phyloP scores from a whole-genome alignment of 148 eudicot species.

The Diospyros kaki region DNA sequence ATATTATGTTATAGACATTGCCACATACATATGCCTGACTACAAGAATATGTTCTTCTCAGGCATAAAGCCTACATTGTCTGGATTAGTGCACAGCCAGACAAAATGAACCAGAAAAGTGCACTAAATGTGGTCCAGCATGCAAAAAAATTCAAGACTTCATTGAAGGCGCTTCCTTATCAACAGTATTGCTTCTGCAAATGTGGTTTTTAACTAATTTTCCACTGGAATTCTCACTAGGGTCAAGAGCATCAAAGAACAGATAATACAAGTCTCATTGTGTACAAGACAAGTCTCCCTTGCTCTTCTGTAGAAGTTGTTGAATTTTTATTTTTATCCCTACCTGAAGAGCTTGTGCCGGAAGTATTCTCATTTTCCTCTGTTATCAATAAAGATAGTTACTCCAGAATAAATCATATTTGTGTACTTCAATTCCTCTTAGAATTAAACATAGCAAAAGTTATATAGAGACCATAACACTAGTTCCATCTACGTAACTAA shows the following conservation, averaged over 20 bases:
- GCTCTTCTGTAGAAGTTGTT: neutral
- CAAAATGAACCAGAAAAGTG: neutral
- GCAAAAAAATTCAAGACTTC: neutral
- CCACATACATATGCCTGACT: too few species aligned
- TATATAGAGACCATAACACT: neutral
- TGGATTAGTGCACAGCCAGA: neutral
- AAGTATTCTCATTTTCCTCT: too few species aligned
- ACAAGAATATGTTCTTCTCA: too few species aligned
- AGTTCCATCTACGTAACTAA: neutral
- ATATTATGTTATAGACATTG: too few species aligned
- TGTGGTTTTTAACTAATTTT: neutral
- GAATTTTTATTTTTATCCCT: neutral
- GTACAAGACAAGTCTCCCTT: neutral
- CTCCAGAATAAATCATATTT: neutral
- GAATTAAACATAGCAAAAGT: slow-evolving; percentile 2
- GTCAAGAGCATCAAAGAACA: neutral
- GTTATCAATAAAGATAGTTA: neutral
- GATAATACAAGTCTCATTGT: neutral
- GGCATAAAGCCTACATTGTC: too few species aligned
- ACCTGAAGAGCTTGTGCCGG: neutral
- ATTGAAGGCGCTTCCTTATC: neutral
- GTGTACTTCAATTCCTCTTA: neutral
- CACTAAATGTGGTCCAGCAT: neutral
- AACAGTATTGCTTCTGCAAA: neutral
- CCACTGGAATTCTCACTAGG: too few species aligned